phyloP scores from a whole-genome alignment of 805 yeast genomes.

The Cyberlindnera petersonii region DNA sequence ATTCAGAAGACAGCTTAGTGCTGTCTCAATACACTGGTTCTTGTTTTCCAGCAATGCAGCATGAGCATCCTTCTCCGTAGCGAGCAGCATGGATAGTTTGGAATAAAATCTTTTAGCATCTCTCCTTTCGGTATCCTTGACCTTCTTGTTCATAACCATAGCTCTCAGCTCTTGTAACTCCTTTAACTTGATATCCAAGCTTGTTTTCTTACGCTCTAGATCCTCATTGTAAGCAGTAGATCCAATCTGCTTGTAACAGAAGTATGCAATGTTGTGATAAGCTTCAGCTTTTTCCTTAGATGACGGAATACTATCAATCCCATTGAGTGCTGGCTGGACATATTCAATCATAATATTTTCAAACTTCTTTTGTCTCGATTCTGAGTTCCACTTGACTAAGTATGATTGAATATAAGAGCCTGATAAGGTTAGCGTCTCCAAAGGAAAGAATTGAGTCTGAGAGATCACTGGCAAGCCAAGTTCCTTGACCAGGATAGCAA shows the following conservation, averaged over 20 bases:
- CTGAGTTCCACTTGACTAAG: constrained; percentile 66
- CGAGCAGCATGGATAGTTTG: constrained; percentile 44
- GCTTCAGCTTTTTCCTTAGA: constrained; percentile 38
- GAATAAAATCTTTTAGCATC: constrained; percentile 50
- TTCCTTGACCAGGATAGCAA: constrained; percentile 45
- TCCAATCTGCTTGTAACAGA: constrained; percentile 64
- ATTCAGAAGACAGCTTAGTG: constrained; percentile 56
- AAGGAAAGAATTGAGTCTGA: constrained; percentile 5
- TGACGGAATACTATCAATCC: constrained; percentile 17
- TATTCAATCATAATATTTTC: constrained; percentile 52
- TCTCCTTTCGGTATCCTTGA: constrained; percentile 43
- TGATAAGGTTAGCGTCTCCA: constrained; percentile 16
- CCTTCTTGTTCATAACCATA: constrained; percentile 38
- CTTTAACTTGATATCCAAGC: constrained; percentile 38
- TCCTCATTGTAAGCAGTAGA: constrained; percentile 41
- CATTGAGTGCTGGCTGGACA: constrained; percentile 37
- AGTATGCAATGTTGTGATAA: constrained; percentile 60
- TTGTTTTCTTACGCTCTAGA: constrained; percentile 36
- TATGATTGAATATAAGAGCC: constrained; percentile 32
- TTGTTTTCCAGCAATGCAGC: constrained; percentile 35
- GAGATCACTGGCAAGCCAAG: constrained; percentile 10
- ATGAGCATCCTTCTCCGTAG: constrained; percentile 47
- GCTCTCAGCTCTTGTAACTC: constrained; percentile 49
- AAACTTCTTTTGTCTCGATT: constrained; percentile 66
- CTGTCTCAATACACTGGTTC: constrained; percentile 43